A percentile compares a stretch with the other conserved stretches of the same genome.
These are phyloP conservation scores for Trametes punicea DNA, from an alignment of 768 basidiomycete genomes.

Conservation along the genomic window DNA sequence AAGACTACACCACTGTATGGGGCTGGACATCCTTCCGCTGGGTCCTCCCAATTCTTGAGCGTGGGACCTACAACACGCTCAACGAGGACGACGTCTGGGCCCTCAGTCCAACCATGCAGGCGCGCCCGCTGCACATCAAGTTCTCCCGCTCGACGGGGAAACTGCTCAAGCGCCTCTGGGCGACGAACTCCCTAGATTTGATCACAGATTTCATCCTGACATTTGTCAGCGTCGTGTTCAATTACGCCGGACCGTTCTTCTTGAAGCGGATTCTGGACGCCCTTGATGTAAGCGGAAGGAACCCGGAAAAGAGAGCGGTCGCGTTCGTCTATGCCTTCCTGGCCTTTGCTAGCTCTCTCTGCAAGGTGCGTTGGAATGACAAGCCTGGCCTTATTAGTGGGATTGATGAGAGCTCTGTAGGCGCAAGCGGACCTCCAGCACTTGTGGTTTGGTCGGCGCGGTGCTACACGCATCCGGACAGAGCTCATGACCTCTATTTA, in stretches of 20 bases:
- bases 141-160: conserved; percentile 38
- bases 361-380: conserved; percentile 40
- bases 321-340: conserved; percentile 81
- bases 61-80: conserved; percentile 49
- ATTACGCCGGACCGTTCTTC: conserved; percentile 83
- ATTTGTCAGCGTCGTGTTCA: conserved; percentile 64
- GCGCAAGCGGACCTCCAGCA: conserved; percentile 70
- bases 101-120: conserved; percentile 65
- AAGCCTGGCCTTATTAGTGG: not conserved
- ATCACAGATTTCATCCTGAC: conserved; percentile 66
- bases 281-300: conserved; percentile 33
- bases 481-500: conserved; percentile 87
- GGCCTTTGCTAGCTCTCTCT: conserved; percentile 58
- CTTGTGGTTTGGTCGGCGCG: conserved; percentile 80
- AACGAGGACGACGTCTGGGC: conserved; percentile 71
- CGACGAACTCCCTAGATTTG: conserved; percentile 46
- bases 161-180: conserved; percentile 42
- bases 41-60: conserved; percentile 62
- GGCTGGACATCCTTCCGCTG: conserved; percentile 72
- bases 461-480: conserved; percentile 62
- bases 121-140: conserved; percentile 57
- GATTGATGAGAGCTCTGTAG: conserved; percentile 24
- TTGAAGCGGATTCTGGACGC: conserved; percentile 71
- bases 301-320: conserved; percentile 44
- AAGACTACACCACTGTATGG: conserved; percentile 73